Evolutionary conservation across 345 rosid genomes (phyloP).

Genomic region (Populus simonii): DNA sequence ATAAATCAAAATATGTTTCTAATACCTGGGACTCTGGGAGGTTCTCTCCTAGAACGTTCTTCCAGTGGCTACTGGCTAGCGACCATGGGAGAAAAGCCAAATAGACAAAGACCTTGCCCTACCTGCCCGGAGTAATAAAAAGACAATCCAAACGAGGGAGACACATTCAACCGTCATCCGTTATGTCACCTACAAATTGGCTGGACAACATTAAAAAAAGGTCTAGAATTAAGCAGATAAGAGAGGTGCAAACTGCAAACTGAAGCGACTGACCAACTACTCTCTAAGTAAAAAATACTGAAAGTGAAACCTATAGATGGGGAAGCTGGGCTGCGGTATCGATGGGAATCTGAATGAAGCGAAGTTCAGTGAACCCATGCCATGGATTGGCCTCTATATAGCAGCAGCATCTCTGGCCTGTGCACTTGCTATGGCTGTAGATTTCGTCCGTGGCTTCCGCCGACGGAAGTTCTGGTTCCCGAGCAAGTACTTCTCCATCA

Average conservation of each 20-base stretch:
- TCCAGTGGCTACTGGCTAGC: not conserved
- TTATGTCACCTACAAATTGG: not conserved
- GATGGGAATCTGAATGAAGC: slow-evolving; percentile 60
- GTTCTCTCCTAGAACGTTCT: not conserved
- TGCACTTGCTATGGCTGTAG: slow-evolving; percentile 67
- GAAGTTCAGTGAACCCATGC: slow-evolving; percentile 66
- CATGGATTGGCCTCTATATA: slow-evolving; percentile 80
- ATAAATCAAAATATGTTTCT: not conserved
- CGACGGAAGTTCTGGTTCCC: slow-evolving; percentile 72
- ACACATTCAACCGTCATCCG: not conserved
- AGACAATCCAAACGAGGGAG: not conserved
- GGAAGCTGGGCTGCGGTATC: slow-evolving; percentile 55
- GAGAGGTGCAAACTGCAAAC: not conserved
- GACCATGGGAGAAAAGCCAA: not conserved
- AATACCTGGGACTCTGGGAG: not conserved
- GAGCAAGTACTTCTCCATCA: slow-evolving; percentile 61
- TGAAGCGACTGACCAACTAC: not conserved
- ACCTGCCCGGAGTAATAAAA: not conserved
- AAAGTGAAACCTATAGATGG: slow-evolving; percentile 26
- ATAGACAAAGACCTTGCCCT: not conserved
- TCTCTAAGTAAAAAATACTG: not conserved
- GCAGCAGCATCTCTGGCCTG: slow-evolving; percentile 71
- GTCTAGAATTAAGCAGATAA: not conserved
- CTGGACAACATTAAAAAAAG: not conserved
- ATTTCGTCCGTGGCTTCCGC: slow-evolving; percentile 57